phyloP scores from a whole-genome alignment of 345 rosid species.

The Murraya koenigii region DNA sequence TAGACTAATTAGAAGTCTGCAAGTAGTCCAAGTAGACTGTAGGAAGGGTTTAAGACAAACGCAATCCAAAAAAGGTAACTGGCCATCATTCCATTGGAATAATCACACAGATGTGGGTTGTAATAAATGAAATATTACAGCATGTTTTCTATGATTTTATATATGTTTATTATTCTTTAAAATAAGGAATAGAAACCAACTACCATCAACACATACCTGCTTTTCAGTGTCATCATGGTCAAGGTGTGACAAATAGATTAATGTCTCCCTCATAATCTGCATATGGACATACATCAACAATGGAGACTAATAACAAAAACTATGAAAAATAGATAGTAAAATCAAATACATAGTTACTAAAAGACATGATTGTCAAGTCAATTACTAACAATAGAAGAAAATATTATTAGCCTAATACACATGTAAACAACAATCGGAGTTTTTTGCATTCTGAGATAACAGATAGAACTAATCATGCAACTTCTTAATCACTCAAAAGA shows the following conservation, averaged over 20 bases:
- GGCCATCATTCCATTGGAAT: not conserved
- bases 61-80: not conserved
- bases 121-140: not conserved
- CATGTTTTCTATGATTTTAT: too few species aligned
- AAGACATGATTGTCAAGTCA: not conserved
- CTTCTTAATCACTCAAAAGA: not conserved
- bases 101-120: not conserved
- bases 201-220: conserved; percentile 50
- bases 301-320: not conserved
- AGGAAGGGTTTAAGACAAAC: not conserved
- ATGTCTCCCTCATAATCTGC: conserved; percentile 98
- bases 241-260: conserved; percentile 90
- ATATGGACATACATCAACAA: conserved; percentile 18
- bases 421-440: not conserved
- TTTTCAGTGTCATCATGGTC: conserved; percentile 99
- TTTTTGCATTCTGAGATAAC: not conserved
- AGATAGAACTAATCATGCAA: not conserved
- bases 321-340: not conserved
- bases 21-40: not conserved
- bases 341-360: not conserved
- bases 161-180: not conserved
- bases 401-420: too few species aligned
- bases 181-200: not conserved
- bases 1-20: not conserved
- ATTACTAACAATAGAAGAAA: not conserved